phyloP scores from a whole-genome alignment of 331 rosid species.

The Cucumis variabilis region DNA sequence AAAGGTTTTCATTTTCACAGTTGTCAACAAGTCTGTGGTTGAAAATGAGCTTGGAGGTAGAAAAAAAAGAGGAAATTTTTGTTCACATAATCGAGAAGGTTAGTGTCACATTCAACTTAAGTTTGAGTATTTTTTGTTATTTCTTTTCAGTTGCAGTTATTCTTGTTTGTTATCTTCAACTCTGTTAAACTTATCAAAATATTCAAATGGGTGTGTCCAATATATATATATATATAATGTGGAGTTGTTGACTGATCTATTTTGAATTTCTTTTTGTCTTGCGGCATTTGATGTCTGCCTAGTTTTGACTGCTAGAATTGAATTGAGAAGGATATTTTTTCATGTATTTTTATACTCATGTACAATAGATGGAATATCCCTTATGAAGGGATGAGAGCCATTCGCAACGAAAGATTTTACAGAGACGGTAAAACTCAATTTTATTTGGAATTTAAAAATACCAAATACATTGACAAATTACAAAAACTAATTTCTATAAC shows the following conservation, averaged over 20 bases:
- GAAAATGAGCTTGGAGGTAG: slow-evolving; percentile 92
- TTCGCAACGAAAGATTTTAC: too few relatives aligned
- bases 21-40: slow-evolving; percentile 80
- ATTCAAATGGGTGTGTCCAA: neutral
- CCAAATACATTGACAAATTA: too few relatives aligned
- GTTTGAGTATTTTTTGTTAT: slow-evolving; percentile 59
- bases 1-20: slow-evolving; percentile 39
- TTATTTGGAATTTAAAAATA: too few relatives aligned
- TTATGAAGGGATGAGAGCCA: too few relatives aligned
- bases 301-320: neutral
- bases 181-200: slow-evolving; percentile 7
- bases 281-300: neutral
- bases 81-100: slow-evolving; percentile 94
- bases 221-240: neutral
- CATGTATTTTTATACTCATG: slow-evolving; percentile 3
- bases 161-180: neutral
- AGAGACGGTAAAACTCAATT: too few relatives aligned
- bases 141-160: neutral
- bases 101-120: slow-evolving; percentile 94
- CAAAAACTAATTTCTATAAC: too few relatives aligned
- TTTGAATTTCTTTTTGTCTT: neutral
- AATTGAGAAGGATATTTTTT: neutral
- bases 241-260: neutral
- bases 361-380: neutral
- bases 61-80: slow-evolving; percentile 91